Evolutionary conservation across 176 grass and related monocot species (phyloP).

Genomic region (Aegilops umbellulata): DNA sequence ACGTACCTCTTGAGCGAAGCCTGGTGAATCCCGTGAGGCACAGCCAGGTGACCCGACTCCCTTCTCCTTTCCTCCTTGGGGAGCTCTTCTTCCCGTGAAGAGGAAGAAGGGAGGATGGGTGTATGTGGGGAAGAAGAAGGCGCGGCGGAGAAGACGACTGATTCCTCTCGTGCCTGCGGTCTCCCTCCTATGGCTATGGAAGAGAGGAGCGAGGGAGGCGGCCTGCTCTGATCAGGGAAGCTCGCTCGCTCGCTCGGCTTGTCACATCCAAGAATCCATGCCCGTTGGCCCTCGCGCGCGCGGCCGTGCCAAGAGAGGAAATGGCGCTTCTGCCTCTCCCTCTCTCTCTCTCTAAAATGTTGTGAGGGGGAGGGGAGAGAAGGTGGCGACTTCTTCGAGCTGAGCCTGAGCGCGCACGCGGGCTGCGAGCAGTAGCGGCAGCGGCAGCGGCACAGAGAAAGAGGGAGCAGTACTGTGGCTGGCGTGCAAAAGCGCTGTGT

Average conservation of each 20-base stretch:
- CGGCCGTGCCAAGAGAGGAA: slow-evolving; percentile 19
- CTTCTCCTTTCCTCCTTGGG: not conserved
- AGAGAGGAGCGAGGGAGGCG: not conserved
- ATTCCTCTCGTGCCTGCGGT: not conserved
- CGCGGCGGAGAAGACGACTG: not conserved
- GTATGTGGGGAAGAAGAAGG: no score
- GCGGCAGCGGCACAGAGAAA: not conserved
- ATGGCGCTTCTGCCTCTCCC: not conserved
- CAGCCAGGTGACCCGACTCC: not conserved
- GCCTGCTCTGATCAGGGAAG: not conserved
- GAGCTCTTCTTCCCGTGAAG: not conserved
- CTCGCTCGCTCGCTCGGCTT: not conserved
- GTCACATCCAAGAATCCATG: slow-evolving; percentile 24
- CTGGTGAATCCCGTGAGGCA: not conserved
- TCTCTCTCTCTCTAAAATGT: slow-evolving; percentile 7
- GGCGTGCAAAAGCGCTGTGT: slow-evolving; percentile 1
- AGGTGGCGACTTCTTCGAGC: not conserved
- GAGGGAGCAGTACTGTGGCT: not conserved
- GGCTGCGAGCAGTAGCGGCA: not conserved
- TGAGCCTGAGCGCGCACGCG: slow-evolving; percentile 31
- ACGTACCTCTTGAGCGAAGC: not conserved
- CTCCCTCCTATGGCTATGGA: not conserved
- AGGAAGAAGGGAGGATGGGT: not conserved
- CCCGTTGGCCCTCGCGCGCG: slow-evolving; percentile 10
- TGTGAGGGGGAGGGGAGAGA: not conserved